phyloP scores from a whole-genome alignment of 768 basidiomycete species.

The Tremella fuciformis region DNA sequence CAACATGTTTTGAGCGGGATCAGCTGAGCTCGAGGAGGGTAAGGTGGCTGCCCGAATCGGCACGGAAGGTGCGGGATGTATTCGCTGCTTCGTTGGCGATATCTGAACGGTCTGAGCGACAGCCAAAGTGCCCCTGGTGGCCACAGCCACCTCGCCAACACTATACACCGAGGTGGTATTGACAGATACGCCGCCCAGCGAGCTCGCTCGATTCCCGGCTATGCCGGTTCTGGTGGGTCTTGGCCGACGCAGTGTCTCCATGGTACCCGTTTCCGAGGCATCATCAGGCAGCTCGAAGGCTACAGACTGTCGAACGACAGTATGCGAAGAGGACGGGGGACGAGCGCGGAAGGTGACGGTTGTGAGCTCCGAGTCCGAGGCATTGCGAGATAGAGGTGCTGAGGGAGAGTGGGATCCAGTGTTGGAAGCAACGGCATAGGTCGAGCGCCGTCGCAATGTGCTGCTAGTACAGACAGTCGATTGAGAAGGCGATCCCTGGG shows the following conservation, averaged over 20 bases:
- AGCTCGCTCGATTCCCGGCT: conserved; percentile 11
- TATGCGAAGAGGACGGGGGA: not conserved
- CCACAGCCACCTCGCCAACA: conserved; percentile 20
- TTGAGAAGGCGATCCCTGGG: not conserved
- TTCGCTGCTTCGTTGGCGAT: not conserved
- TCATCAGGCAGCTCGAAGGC: not conserved
- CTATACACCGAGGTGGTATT: conserved; percentile 22
- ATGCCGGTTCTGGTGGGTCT: not conserved
- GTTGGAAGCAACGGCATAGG: not conserved
- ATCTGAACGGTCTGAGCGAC: conserved; percentile 10
- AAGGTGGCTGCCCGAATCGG: not conserved
- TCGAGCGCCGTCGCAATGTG: not conserved
- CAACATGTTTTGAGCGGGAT: not conserved
- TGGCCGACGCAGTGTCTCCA: not conserved
- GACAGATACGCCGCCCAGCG: conserved; percentile 17
- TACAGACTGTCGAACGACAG: not conserved
- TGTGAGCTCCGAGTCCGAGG: not conserved
- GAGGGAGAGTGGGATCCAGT: not conserved
- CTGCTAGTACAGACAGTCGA: not conserved
- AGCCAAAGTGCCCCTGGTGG: conserved; percentile 8
- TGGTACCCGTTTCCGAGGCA: not conserved
- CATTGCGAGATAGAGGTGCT: not conserved
- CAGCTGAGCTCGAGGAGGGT: not conserved
- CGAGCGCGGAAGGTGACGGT: not conserved
- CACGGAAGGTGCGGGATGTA: not conserved